Conservation (phyloP, 331 rosid genomes). For the Stylosanthes scabra region DNA sequence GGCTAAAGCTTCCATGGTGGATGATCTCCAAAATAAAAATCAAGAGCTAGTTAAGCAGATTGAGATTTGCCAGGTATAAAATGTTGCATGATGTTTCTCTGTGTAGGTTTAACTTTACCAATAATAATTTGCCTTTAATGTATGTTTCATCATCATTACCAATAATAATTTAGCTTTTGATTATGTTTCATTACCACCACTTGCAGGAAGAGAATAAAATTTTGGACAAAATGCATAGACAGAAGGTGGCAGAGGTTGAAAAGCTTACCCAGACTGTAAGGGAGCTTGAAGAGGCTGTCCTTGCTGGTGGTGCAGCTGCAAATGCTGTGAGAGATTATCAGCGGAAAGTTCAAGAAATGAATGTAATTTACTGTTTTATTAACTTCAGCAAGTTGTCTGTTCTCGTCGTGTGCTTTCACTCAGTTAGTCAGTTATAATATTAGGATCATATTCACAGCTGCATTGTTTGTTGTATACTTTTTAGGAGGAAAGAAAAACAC, state of each 20-base stretch:
- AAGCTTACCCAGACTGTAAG: conserved; percentile 96
- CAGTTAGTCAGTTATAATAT: background rate
- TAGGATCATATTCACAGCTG: conserved; percentile 30
- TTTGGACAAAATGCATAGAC: conserved; percentile 96
- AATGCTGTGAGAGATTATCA: conserved; percentile 99
- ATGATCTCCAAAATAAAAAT: conserved; percentile 97
- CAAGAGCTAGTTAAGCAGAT: conserved; percentile 94
- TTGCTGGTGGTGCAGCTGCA: conserved; percentile 98
- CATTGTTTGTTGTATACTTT: conserved; percentile 36
- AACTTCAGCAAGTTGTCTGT: conserved; percentile 19
- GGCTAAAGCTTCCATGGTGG: conserved; percentile 99
- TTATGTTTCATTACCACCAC: conserved; percentile 31
- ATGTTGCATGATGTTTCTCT: conserved; percentile 19
- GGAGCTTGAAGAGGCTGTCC: conserved; percentile 98
- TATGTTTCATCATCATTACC: conserved; percentile 34
- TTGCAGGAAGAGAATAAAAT: conserved; percentile 93
- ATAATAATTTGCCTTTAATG: conserved; percentile 14
- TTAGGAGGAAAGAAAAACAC: conserved; percentile 96
- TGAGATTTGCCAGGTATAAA: conserved; percentile 93
- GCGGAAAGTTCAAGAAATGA: conserved; percentile 98
- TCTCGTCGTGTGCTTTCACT: conserved; percentile 28
- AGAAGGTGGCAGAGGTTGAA: conserved; percentile 99
- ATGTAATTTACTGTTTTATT: conserved; percentile 55
- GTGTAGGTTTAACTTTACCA: conserved; percentile 8
- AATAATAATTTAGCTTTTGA: conserved; percentile 22